Evolutionary conservation across 2,329 filamentous ascomycete species (phyloP).

Genomic region (Hypoxylon sp.): DNA sequence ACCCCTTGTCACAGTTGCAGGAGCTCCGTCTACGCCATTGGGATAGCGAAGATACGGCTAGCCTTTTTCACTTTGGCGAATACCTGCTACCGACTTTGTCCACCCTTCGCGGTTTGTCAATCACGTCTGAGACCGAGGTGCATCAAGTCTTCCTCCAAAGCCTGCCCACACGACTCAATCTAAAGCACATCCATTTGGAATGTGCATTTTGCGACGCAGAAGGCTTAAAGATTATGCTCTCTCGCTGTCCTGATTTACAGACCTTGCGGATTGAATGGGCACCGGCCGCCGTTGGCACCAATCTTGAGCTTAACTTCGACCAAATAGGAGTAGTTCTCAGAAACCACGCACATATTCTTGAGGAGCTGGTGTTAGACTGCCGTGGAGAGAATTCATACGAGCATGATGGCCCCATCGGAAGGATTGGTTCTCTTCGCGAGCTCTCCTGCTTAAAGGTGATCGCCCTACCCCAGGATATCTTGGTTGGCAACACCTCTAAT

Average conservation of each 20-base stretch:
- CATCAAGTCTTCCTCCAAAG: too few relatives aligned
- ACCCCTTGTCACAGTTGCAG: background rate
- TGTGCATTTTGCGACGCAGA: background rate
- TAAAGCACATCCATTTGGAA: background rate
- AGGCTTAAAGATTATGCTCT: background rate
- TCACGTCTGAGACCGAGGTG: too few relatives aligned
- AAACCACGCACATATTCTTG: background rate
- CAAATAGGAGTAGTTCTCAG: background rate
- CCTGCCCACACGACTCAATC: too few relatives aligned
- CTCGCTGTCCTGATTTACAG: background rate
- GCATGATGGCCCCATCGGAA: background rate
- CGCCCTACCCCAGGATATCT: background rate
- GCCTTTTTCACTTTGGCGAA: background rate
- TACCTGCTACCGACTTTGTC: background rate
- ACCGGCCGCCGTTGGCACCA: background rate
- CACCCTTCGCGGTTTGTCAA: background rate
- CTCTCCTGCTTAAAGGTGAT: background rate
- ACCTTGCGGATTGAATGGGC: background rate
- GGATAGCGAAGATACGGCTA: background rate
- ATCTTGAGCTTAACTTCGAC: background rate
- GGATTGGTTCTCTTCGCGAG: conserved; percentile 1
- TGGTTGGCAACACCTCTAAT: too few relatives aligned
- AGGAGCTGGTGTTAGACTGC: background rate
- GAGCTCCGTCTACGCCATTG: background rate
- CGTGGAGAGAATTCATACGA: background rate